These are phyloP conservation scores for Trichoderma asperelloides DNA, from an alignment of 495 filamentous ascomycete genomes.

Conservation along the genomic window DNA sequence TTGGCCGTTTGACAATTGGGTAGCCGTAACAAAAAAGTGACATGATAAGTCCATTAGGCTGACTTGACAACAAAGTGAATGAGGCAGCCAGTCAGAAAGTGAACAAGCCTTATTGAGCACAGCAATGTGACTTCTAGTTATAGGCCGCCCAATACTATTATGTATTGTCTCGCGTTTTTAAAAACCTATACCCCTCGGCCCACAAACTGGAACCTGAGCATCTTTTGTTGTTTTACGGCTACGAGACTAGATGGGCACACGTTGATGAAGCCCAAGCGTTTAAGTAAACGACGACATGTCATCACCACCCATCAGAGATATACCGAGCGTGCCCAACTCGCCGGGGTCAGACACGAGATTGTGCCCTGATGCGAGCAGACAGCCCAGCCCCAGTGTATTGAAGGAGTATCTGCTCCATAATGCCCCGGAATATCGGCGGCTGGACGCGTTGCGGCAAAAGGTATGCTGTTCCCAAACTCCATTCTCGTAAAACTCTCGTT, in stretches of 20 bases:
- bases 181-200: neutral
- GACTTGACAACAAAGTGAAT: neutral
- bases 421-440: neutral
- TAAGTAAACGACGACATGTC: neutral
- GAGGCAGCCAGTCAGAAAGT: neutral
- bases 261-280: neutral
- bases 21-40: neutral
- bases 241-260: neutral
- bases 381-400: neutral
- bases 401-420: slow-evolving; percentile 1
- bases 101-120: neutral
- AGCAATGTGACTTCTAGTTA: neutral
- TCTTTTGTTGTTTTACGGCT: neutral
- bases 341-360: neutral
- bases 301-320: neutral
- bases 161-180: neutral
- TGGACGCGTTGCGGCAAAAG: neutral
- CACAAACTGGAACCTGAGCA: neutral
- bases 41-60: neutral
- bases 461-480: neutral
- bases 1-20: neutral
- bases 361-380: neutral
- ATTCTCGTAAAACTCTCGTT: no score
- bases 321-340: neutral
- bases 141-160: neutral